Base-by-base conservation (phyloP, 345 rosid species). In the Pistacia atlantica region DNA sequence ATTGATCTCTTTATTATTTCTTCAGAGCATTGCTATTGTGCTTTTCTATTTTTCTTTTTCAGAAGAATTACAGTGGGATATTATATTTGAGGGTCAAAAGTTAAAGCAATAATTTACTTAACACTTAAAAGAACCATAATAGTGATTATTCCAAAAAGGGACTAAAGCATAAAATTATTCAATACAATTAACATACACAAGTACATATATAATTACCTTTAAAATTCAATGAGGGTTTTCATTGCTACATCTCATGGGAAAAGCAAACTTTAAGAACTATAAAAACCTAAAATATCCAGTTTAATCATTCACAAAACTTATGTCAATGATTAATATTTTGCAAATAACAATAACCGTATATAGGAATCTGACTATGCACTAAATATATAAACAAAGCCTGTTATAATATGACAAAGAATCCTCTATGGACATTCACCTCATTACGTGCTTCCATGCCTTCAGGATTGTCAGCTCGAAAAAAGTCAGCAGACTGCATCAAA, bases 401-500 rank as follows among this genome's bases (percentile, higher is more conserved):
- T 25, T 16, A 14, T n/a, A 72, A 58, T 69, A 65, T 56, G 38
- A 77, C 25, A 14, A 54, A 48, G 55, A 49, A 64, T 54, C n/a
- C 51, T 77, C 65, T 52, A 46, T 4, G 17, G 69, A 82, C 20
- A 77, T 56, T 84, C 83, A 94, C 99, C 97, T 97, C 99, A 75
- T 92, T 97, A 13, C 99, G 93, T 71, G 99, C 99, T 82, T 94
- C 99, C 81, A 94, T 80, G 68, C 99, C 99, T 86, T 97, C 99
- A 38, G 95, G 92, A 83, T 97, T 97, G 85, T 97, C 99, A 74
- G 84, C 94, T 77, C 98, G 93, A 75, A 97, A 97, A 85, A 97
- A 97, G 81, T 97, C 99, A 84, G 99, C 99, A 80, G 85, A 56
- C 99, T 97, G 91, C 86, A 87, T 67, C 69, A 81, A 31, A 75